phyloP scores from a whole-genome alignment of 225 moss, liverwort and hornwort species.

The Sphagnum tenellum region DNA sequence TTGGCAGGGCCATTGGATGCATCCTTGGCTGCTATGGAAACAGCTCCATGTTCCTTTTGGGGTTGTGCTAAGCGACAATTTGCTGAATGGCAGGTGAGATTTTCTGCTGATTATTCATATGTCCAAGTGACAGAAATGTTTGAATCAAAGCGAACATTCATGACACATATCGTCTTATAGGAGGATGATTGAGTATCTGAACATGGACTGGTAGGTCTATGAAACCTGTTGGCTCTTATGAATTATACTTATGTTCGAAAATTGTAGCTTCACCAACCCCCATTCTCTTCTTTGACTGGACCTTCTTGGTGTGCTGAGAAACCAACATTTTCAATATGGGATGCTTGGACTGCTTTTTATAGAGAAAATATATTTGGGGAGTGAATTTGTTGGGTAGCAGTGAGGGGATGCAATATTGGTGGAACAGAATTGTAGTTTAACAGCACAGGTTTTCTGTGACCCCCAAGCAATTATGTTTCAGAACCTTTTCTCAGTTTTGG shows the following conservation, averaged over 20 bases:
- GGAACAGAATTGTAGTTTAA: too few relatives aligned
- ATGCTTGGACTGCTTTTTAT: too few relatives aligned
- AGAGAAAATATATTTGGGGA: too few relatives aligned
- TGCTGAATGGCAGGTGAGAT: conserved; percentile 27
- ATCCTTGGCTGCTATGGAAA: conserved; percentile 14
- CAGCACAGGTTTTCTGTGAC: neutral
- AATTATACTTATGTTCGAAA: neutral
- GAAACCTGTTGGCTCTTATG: neutral
- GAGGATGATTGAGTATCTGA: neutral
- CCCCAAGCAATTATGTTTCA: neutral
- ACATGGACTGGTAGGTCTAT: neutral
- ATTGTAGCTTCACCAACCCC: neutral
- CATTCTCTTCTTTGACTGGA: neutral
- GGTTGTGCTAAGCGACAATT: conserved; percentile 13
- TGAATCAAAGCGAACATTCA: neutral
- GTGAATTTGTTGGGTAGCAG: too few relatives aligned
- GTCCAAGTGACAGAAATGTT: neutral
- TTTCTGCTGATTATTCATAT: neutral
- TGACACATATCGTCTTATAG: neutral
- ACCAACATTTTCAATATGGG: too few relatives aligned
- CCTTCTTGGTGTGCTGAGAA: too few relatives aligned
- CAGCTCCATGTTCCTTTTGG: conserved; percentile 37
- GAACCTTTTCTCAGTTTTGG: neutral
- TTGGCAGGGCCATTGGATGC: conserved; percentile 40
- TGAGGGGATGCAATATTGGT: too few relatives aligned